phyloP scores from a whole-genome alignment of 441 rosid species.

The Populus trichocarpa region DNA sequence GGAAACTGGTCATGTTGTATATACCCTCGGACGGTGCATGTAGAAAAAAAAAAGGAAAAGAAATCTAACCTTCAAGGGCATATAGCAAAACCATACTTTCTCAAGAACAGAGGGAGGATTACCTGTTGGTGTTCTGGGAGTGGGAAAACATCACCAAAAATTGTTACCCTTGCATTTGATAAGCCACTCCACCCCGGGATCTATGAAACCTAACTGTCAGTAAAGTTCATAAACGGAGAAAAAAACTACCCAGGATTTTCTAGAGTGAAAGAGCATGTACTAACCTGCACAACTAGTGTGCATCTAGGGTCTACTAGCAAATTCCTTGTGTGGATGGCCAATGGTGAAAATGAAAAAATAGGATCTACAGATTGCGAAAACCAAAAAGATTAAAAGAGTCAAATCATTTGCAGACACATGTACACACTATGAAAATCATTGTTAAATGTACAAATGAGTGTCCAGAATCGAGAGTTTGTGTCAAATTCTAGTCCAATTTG shows the following conservation, averaged over 20 bases:
- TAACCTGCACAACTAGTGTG: constrained; percentile 92
- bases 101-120: background rate
- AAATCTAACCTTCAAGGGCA: background rate
- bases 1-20: background rate
- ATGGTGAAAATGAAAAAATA: constrained; percentile 81
- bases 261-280: constrained; percentile 9
- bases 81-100: background rate
- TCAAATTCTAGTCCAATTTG: background rate
- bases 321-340: constrained; percentile 93
- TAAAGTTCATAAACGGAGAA: constrained; percentile 25
- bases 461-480: background rate
- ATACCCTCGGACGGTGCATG: background rate
- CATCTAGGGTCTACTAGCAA: constrained; percentile 89
- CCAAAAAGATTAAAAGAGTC: background rate
- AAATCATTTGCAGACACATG: background rate
- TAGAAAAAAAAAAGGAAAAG: background rate
- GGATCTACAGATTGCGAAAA: constrained; percentile 63
- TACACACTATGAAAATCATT: background rate
- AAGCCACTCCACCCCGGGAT: constrained; percentile 98
- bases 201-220: constrained; percentile 39
- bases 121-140: constrained; percentile 90
- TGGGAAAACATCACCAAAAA: constrained; percentile 92
- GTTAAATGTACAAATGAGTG: background rate
- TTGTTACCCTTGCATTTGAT: constrained; percentile 94
- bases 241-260: constrained; percentile 7